Evolutionary conservation across 805 yeast genomes (phyloP).

Genomic region (Teunomyces lycoperdinae): DNA sequence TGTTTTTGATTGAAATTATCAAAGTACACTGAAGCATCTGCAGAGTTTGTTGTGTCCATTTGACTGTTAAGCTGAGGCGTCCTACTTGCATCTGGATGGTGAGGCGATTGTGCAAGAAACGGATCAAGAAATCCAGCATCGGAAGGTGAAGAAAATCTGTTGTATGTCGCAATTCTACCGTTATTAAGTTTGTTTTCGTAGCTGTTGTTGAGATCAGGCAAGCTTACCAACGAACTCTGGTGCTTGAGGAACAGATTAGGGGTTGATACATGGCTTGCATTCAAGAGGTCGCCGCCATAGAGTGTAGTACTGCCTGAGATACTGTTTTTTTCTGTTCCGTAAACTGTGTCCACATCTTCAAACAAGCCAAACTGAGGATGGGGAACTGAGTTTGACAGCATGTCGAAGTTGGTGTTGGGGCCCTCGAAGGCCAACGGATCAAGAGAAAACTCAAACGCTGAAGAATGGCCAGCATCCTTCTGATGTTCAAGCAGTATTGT

Average conservation of each 20-base stretch:
- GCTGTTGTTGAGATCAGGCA: constrained; percentile 20
- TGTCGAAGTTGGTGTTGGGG: constrained; percentile 20
- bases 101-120: not conserved
- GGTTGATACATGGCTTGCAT: constrained; percentile 14
- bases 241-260: constrained; percentile 21
- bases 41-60: constrained; percentile 1
- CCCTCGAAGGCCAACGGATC: constrained; percentile 52
- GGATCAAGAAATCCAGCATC: not conserved
- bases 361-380: not conserved
- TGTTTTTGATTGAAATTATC: constrained; percentile 1
- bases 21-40: not conserved
- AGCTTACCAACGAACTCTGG: constrained; percentile 28
- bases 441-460: constrained; percentile 32
- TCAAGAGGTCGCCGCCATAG: not conserved
- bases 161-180: not conserved
- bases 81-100: not conserved
- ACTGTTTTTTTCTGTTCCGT: not conserved
- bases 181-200: not conserved
- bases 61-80: not conserved
- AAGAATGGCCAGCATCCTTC: not conserved
- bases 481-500: constrained; percentile 9
- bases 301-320: not conserved
- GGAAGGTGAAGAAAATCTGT: not conserved
- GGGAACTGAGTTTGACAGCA: not conserved
- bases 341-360: not conserved